Evolutionary conservation across 208 protist species (phyloP).

Genomic region (Trypanosoma congolense): DNA sequence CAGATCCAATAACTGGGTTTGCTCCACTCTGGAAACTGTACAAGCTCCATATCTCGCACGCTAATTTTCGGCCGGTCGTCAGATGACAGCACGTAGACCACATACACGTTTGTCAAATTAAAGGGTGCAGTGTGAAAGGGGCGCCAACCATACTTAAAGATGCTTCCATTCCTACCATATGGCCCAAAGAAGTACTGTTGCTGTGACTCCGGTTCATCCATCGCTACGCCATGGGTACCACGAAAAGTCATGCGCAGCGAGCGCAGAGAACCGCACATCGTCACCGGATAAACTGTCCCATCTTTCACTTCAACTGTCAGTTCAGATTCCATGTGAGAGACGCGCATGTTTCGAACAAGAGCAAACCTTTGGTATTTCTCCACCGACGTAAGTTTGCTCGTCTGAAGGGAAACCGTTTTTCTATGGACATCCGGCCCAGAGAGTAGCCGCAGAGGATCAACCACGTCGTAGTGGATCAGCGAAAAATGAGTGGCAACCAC

Average conservation of each 20-base stretch:
- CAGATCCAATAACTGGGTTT: constrained; percentile 23
- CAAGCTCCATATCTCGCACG: constrained; percentile 28
- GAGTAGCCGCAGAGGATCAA: constrained; percentile 25
- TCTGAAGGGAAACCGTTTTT: neutral
- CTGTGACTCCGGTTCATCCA: constrained; percentile 64
- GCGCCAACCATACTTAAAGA: constrained; percentile 67
- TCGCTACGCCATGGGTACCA: constrained; percentile 27
- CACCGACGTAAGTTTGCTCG: constrained; percentile 22
- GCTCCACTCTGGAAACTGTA: constrained; percentile 12
- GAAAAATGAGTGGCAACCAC: constrained; percentile 20
- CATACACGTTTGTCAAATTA: constrained; percentile 50
- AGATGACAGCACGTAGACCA: constrained; percentile 44
- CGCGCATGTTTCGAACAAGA: constrained; percentile 49
- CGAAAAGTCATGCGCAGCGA: constrained; percentile 58
- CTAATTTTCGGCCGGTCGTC: constrained; percentile 26
- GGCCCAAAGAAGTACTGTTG: constrained; percentile 74
- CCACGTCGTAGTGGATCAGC: constrained; percentile 50
- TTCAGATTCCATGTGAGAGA: constrained; percentile 44
- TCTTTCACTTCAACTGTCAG: constrained; percentile 36
- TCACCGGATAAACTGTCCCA: constrained; percentile 37
- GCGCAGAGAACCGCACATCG: constrained; percentile 64
- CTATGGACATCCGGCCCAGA: constrained; percentile 17
- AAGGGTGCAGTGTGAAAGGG: constrained; percentile 45
- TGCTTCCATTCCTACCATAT: constrained; percentile 20
- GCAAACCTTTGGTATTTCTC: constrained; percentile 32